Evolutionary conservation across 768 basidiomycete genomes (phyloP).

Genomic region (Strobilomyces echinocephalus): DNA sequence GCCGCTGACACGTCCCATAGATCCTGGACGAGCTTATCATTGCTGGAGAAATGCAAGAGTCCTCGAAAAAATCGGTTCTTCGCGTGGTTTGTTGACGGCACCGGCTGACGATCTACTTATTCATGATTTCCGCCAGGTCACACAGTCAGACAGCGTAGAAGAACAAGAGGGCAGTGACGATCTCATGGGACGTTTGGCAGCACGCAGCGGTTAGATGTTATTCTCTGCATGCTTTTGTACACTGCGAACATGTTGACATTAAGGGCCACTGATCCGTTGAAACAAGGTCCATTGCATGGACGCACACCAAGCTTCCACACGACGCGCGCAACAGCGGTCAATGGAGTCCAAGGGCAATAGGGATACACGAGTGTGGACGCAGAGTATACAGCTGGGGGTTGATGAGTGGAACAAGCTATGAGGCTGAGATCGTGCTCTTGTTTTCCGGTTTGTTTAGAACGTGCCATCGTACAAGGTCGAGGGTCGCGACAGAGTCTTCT

Average conservation of each 20-base stretch:
- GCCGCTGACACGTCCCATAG: conserved; percentile 31
- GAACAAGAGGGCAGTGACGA: conserved; percentile 85
- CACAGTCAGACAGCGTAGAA: conserved; percentile 78
- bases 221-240: conserved; percentile 1
- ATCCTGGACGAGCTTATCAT: conserved; percentile 92
- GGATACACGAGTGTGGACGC: neutral
- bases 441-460: conserved; percentile 55
- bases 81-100: conserved; percentile 41
- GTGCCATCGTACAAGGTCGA: conserved; percentile 85
- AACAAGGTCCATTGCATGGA: neutral
- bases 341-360: neutral
- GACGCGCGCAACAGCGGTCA: neutral
- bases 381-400: neutral
- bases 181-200: conserved; percentile 69
- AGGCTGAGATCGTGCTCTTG: conserved; percentile 13
- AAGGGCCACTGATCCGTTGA: conserved; percentile 31
- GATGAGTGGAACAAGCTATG: conserved; percentile 8
- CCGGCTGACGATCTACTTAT: conserved; percentile 7
- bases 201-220: conserved; percentile 57
- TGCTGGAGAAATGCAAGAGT: conserved; percentile 91
- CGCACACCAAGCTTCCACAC: neutral
- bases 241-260: conserved; percentile 12
- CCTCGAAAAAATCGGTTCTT: conserved; percentile 70
- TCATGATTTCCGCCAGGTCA: conserved; percentile 48
- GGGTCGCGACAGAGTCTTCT: conserved; percentile 84